Evolutionary conservation across 257 asterid genomes (phyloP), one percentile per base, ranked within the genome.

Genomic region (Phtheirospermum japonicum): DNA sequence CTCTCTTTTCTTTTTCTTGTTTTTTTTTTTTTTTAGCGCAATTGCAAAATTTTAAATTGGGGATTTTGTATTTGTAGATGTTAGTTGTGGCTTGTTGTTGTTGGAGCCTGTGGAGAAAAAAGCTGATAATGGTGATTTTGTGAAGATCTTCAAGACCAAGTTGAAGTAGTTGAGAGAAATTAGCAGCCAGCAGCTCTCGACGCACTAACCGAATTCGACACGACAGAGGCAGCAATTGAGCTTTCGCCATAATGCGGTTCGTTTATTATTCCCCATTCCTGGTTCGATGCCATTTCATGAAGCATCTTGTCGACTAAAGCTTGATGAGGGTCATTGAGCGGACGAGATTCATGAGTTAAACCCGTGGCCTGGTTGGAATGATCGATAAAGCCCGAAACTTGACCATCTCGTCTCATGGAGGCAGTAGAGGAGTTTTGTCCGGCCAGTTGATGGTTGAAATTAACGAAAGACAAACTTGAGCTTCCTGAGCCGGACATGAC

Each of bases 291-390:
- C 78, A 57, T 75, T 18, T 75, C 76, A 0, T 32, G 67, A 45
- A 72, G 74, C 63, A 75, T 45, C 59, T 72, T 75, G 39, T 69
- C 73, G 9, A 72, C 59, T 45, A 55, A 18, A 63, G 69, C 64
- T 59, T 72, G 75, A 32, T 46, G 69, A 61, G 59, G 56, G 55
- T 37, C 43, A 42, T 42, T 42, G 16, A 17, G 49, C 8, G 49
- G 49, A 4, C 51, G 51, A 3, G 65, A 62, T n/a, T n/a, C 11
- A 30, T n/a, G 68, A 36, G 37, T 16, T 0, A 28, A 64, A 28
- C 43, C 34, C 10, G 42, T 30, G 34, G 52, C 19, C 59, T 16
- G 37, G 67, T 40, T 61, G 20, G 61, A 6, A 28, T 17, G 55
- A 28, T 19, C 56, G 17, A 11, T 13, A 0, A 43, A 19, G 68